A percentile compares a stretch with the other conserved stretches of the same genome.
Conservation (phyloP, 2,329 filamentous ascomycete genomes). For the Pseudopithomyces maydicus region DNA sequence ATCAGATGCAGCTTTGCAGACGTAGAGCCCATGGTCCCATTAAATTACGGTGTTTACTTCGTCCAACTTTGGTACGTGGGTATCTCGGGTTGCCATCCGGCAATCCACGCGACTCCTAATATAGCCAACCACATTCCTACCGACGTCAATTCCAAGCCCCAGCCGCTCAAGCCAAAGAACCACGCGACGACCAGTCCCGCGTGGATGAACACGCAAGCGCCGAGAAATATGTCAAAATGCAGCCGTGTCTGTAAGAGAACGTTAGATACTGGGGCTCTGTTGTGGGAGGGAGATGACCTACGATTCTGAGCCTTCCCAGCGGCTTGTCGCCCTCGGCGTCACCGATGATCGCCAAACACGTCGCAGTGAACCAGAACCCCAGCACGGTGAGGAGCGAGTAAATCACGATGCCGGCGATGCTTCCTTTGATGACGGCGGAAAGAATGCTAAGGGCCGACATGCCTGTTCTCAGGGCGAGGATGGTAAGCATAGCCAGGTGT, state of each 20-base stretch:
- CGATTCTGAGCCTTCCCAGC: not conserved
- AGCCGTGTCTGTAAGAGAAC: not conserved
- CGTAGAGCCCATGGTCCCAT: too few relatives aligned
- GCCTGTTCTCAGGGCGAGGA: not conserved
- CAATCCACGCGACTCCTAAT: not conserved
- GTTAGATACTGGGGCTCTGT: not conserved
- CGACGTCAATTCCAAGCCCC: not conserved
- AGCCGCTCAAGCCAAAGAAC: not conserved
- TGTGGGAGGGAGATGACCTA: not conserved
- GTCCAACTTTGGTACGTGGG: not conserved
- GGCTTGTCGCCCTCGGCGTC: not conserved
- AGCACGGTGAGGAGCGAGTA: not conserved
- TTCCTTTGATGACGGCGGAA: not conserved
- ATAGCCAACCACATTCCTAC: not conserved
- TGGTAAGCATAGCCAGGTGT: not conserved
- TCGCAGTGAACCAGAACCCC: not conserved
- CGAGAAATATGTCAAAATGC: not conserved
- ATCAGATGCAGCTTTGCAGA: too few relatives aligned
- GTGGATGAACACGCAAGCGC: not conserved
- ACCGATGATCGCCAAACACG: not conserved
- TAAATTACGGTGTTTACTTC: not conserved
- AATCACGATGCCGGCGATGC: not conserved
- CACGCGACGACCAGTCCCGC: not conserved
- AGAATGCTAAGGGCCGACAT: not conserved
- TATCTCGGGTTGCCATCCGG: not conserved